Conservation (phyloP, 1,284 basidiomycete genomes). For the Sporisorium graminicola region DNA sequence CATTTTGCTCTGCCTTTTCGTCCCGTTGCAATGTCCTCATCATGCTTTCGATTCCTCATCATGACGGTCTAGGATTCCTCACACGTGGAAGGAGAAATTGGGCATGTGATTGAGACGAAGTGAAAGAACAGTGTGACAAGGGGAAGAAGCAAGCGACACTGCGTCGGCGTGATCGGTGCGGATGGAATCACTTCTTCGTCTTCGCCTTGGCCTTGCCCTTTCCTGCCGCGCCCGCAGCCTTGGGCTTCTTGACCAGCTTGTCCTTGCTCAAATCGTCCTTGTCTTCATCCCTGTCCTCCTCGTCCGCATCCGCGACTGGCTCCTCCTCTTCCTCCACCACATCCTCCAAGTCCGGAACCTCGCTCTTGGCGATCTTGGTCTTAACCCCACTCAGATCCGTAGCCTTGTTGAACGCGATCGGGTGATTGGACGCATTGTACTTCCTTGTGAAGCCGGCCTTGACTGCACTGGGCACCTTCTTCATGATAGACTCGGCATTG, state of each 20-base stretch:
- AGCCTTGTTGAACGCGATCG: constrained; percentile 60
- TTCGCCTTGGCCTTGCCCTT: constrained; percentile 39
- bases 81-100: no score
- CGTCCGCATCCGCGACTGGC: constrained; percentile 30
- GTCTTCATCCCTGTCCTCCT: constrained; percentile 60
- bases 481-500: constrained; percentile 77
- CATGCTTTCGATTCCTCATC: no score
- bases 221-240: constrained; percentile 67
- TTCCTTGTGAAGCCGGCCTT: constrained; percentile 86
- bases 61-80: no score
- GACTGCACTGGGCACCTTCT: constrained; percentile 83
- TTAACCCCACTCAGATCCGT: constrained; percentile 32
- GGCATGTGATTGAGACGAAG: no score
- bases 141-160: no score
- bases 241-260: constrained; percentile 74
- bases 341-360: constrained; percentile 60
- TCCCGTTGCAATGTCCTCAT: no score
- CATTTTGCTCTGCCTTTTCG: no score
- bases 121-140: no score
- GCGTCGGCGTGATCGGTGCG: no score
- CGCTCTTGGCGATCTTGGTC: constrained; percentile 41
- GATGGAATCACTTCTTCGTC: constrained; percentile 1
- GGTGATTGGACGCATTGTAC: constrained; percentile 72
- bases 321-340: constrained; percentile 70
- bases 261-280: constrained; percentile 70